phyloP scores from a whole-genome alignment of 2,329 filamentous ascomycete species.

The Fusarium clavum region DNA sequence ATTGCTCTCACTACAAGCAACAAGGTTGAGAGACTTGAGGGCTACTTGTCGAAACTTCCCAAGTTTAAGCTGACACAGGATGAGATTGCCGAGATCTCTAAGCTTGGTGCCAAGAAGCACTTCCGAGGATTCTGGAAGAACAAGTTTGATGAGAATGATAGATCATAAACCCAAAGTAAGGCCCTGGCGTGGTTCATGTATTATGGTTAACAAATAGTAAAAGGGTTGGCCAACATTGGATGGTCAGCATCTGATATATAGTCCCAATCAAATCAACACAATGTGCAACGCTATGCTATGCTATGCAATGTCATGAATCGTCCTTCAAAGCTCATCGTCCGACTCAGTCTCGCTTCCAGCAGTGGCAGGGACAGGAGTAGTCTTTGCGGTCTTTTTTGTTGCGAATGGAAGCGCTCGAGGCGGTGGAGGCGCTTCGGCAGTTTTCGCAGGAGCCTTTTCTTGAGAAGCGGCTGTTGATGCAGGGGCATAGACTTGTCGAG shows the following conservation, averaged over 20 bases:
- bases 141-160: slow-evolving; percentile 65
- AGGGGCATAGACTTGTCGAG: slow-evolving; percentile 3
- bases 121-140: slow-evolving; percentile 69
- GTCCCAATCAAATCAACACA: background rate
- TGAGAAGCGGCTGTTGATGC: slow-evolving; percentile 5
- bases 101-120: slow-evolving; percentile 69
- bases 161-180: slow-evolving; percentile 40
- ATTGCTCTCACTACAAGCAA: slow-evolving; percentile 70
- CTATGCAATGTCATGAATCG: slow-evolving; percentile 7
- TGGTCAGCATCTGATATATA: background rate
- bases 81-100: slow-evolving; percentile 68
- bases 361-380: slow-evolving; percentile 43
- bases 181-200: background rate
- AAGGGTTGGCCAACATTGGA: background rate
- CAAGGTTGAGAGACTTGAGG: slow-evolving; percentile 67
- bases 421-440: slow-evolving; percentile 50
- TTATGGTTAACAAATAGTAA: background rate
- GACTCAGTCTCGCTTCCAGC: slow-evolving; percentile 64
- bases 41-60: slow-evolving; percentile 63
- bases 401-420: slow-evolving; percentile 60
- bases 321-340: slow-evolving; percentile 64
- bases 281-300: background rate
- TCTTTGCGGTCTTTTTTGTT: slow-evolving; percentile 49
- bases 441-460: slow-evolving; percentile 31
- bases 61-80: slow-evolving; percentile 69